Base-by-base conservation (phyloP, 2,329 filamentous ascomycete genomes). In the Ascochyta clinopodiicola region DNA sequence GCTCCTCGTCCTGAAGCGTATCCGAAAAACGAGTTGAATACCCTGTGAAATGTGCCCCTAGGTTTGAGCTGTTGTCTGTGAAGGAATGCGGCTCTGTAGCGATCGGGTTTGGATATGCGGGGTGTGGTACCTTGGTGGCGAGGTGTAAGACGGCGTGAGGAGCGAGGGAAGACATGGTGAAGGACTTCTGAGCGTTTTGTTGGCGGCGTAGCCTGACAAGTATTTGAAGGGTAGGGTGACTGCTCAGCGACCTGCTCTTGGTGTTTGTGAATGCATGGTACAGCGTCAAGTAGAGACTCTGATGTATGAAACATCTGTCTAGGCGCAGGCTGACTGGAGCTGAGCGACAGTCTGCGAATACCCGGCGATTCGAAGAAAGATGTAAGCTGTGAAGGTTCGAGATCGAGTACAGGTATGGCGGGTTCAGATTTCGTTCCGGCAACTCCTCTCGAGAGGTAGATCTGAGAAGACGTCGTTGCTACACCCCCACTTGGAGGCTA, bases 381-480 rank as follows among this genome's bases (percentile, higher is more conserved):
- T 6, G 56, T 51, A 27, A 60, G 42, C 34, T 55, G 56, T 29
- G 60, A 47, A 56, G 58, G 51, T 13, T 60, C 48, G 24, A 52
- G 40, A 29, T 59, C 40, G 15, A 56, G 36, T 36, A 60, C n/a
- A 51, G 70, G 59, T 61, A 66, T 57, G n/a, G 59, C 50, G 34
- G 68, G 60, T 36, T 67, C 61, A 25, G 71, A 71, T 51, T 71
- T 61, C 29, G 73, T 70, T 27, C 66, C 72, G 37, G 79, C 78
- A 56, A 80, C 77, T 48, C 75, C 78, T 49, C 78, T 66, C 22
- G 79, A 81, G 44, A 81, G 72, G 50, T 79, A 70, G 32, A 81
- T 80, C 56, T 80, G 75, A 42, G 78, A 81, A 75, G 79, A 79
- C 78, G 78, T 80, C 25, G 62, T 78, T 46, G 47, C 39, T 62